Conservation (phyloP, 2,329 filamentous ascomycete genomes). For the Apiospora kogelbergensis region DNA sequence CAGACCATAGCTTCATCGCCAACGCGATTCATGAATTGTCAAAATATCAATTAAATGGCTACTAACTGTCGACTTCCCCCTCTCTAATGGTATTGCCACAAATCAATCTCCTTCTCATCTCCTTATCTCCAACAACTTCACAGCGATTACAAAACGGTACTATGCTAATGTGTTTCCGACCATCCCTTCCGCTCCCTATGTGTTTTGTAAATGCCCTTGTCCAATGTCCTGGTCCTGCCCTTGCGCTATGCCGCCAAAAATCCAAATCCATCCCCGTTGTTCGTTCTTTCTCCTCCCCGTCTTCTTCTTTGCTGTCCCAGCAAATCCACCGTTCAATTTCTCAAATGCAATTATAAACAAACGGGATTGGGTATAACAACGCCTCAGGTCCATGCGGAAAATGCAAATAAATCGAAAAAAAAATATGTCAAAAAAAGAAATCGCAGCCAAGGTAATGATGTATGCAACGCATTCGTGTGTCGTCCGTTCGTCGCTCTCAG, state of each 20-base stretch:
- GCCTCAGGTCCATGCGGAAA: neutral
- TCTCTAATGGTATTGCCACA: neutral
- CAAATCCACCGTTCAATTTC: neutral
- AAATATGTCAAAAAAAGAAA: neutral
- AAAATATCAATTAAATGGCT: slow-evolving; percentile 4
- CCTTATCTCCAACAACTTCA: neutral
- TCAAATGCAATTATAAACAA: neutral
- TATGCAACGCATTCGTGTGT: neutral
- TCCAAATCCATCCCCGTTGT: neutral
- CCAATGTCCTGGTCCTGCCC: neutral
- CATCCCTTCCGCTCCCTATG: neutral
- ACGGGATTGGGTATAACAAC: slow-evolving; percentile 3
- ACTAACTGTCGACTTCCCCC: neutral
- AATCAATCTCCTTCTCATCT: neutral
- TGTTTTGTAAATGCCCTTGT: neutral
- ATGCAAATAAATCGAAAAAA: neutral
- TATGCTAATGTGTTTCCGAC: neutral
- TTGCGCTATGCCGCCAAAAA: neutral
- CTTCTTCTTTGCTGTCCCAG: neutral
- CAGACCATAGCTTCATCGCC: neutral
- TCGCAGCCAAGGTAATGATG: neutral
- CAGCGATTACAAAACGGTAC: neutral
- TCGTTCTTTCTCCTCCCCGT: neutral
- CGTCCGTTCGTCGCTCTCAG: neutral
- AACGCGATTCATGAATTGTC: neutral